Evolutionary conservation across 768 basidiomycete species (phyloP).

Genomic region (Podaxis sp.): DNA sequence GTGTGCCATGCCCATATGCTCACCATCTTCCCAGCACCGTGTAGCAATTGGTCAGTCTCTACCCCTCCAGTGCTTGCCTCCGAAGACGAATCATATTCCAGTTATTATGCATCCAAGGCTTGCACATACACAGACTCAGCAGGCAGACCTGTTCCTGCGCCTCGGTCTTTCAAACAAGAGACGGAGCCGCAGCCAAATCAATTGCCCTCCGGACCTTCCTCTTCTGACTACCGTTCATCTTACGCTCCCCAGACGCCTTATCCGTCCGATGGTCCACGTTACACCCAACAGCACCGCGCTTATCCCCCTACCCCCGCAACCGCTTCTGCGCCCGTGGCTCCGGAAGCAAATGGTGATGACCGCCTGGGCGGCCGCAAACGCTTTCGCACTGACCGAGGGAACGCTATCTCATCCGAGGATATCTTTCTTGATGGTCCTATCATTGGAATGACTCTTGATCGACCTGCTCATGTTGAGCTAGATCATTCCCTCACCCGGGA

Average conservation of each 20-base stretch:
- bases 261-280: conserved; percentile 27
- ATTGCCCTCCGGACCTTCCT: conserved; percentile 13
- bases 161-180: conserved; percentile 45
- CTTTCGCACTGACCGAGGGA: conserved; percentile 41
- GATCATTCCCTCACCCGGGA: conserved; percentile 68
- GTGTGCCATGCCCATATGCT: conserved; percentile 13
- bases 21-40: conserved; percentile 52
- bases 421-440: conserved; percentile 39
- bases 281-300: conserved; percentile 18
- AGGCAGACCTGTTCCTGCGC: conserved; percentile 79
- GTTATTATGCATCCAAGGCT: conserved; percentile 77
- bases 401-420: conserved; percentile 35
- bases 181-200: conserved; percentile 11
- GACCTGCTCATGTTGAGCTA: conserved; percentile 42
- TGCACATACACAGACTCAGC: conserved; percentile 81
- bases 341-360: conserved; percentile 40
- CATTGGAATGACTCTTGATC: conserved; percentile 35
- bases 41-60: conserved; percentile 70
- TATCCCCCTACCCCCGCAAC: conserved; percentile 18
- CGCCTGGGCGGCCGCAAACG: conserved; percentile 45
- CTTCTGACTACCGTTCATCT: conserved; percentile 15
- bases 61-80: conserved; percentile 8
- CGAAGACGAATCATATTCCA: conserved; percentile 28
- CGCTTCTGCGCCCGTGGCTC: conserved; percentile 16
- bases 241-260: conserved; percentile 21